Conservation (phyloP, 2,329 filamentous ascomycete genomes). For the Fusarium euwallaceae region DNA sequence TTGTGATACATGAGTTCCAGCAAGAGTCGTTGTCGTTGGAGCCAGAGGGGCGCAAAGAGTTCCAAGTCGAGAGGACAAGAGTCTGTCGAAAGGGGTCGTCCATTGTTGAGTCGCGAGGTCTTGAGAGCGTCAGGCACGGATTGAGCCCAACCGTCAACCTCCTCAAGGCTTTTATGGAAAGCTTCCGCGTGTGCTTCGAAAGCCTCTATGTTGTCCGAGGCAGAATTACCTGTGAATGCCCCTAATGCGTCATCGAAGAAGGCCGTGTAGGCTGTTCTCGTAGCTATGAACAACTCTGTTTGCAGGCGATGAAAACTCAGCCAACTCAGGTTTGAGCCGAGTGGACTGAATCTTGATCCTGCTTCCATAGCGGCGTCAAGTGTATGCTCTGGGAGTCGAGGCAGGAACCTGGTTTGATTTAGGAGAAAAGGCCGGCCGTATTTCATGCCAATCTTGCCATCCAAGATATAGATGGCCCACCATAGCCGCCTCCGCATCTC, state of each 20-base stretch:
- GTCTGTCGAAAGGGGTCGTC: neutral
- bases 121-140: neutral
- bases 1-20: neutral
- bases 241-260: neutral
- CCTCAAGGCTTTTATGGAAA: neutral
- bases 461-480: neutral
- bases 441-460: constrained; percentile 1
- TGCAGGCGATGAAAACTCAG: neutral
- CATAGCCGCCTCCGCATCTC: neutral
- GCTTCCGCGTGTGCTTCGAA: neutral
- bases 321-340: neutral
- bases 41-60: neutral
- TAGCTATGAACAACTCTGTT: neutral
- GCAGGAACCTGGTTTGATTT: neutral
- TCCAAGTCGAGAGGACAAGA: neutral
- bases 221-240: neutral
- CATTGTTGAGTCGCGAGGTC: neutral
- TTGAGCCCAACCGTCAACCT: neutral
- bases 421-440: neutral
- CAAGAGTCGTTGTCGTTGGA: neutral
- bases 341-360: neutral
- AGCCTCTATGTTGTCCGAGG: neutral
- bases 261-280: neutral
- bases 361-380: neutral
- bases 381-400: neutral